These are phyloP conservation scores for Colletotrichum noveboracense DNA, from an alignment of 2,329 filamentous ascomycete genomes.

Conservation along the genomic window DNA sequence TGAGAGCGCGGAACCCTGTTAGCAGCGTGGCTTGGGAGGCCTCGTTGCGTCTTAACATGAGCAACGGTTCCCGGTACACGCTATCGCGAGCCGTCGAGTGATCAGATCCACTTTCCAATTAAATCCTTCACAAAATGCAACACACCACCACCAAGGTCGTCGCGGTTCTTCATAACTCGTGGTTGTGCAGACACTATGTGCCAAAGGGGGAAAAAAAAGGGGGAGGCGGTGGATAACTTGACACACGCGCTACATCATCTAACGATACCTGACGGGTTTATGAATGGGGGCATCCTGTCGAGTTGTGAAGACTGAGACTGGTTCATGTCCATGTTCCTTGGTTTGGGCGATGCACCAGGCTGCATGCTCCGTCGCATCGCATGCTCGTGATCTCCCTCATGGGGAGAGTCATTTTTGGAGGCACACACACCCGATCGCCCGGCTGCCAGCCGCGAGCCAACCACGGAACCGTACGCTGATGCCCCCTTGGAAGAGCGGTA, in stretches of 20 bases:
- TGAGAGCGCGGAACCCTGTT: not conserved
- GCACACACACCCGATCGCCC: constrained; percentile 2
- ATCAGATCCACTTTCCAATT: constrained; percentile 17
- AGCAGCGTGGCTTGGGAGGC: not conserved
- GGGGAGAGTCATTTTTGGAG: not conserved
- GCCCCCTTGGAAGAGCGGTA: not conserved
- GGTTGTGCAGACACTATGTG: not conserved
- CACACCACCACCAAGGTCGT: constrained; percentile 1
- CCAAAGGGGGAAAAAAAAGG: not conserved
- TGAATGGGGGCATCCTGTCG: not conserved
- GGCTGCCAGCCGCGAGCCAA: not conserved
- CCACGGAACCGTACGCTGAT: not conserved
- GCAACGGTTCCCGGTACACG: not conserved
- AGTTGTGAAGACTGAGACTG: not conserved
- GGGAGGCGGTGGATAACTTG: constrained; percentile 14
- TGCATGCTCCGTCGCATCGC: not conserved
- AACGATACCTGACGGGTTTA: not conserved
- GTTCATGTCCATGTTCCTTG: not conserved
- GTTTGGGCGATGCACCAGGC: not conserved
- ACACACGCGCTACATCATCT: constrained; percentile 12
- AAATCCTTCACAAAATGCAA: constrained; percentile 17
- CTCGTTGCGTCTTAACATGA: not conserved
- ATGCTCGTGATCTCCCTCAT: not conserved
- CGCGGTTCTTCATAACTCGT: constrained; percentile 3
- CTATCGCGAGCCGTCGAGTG: not conserved